These are phyloP conservation scores for Auricularia heimuer DNA, from an alignment of 768 basidiomycete species.

Conservation along the genomic window DNA sequence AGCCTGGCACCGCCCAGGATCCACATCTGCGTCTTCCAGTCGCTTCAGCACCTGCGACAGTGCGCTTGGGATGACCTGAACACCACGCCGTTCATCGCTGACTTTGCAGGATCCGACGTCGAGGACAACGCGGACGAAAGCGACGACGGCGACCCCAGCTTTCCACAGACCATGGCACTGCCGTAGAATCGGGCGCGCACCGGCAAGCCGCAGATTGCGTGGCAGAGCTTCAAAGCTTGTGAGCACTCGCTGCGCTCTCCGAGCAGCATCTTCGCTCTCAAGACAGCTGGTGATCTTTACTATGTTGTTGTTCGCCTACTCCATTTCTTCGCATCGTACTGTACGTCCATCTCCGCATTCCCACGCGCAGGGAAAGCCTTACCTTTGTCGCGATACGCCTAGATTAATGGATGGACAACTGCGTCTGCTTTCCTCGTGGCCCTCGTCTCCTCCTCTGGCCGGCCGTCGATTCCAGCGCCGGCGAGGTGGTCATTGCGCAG, in stretches of 20 bases:
- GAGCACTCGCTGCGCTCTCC: constrained; percentile 11
- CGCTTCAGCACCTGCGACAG: constrained; percentile 5
- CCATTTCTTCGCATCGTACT: constrained; percentile 19
- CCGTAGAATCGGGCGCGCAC: constrained; percentile 13
- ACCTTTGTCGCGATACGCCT: constrained; percentile 9
- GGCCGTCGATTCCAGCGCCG: constrained; percentile 13
- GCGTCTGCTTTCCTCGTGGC: constrained; percentile 4
- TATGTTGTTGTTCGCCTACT: constrained; percentile 19
- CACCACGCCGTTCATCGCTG: neutral
- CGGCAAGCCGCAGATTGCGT: constrained; percentile 3
- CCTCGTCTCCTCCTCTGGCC: constrained; percentile 9
- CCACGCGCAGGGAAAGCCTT: neutral
- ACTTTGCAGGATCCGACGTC: neutral
- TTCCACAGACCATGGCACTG: constrained; percentile 19
- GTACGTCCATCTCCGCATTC: constrained; percentile 13
- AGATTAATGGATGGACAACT: constrained; percentile 9
- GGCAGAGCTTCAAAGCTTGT: constrained; percentile 10
- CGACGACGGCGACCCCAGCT: constrained; percentile 8
- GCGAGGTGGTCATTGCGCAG: constrained; percentile 11
- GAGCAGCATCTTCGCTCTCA: constrained; percentile 16
- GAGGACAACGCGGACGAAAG: constrained; percentile 2
- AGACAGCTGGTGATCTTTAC: constrained; percentile 18
- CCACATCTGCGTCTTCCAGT: constrained; percentile 21
- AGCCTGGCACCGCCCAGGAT: constrained; percentile 4
- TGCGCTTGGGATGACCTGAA: neutral